A percentile compares a stretch with the other conserved stretches of the same genome.
phyloP scores from a whole-genome alignment of 805 yeast species.

The Candida peoriensis region DNA sequence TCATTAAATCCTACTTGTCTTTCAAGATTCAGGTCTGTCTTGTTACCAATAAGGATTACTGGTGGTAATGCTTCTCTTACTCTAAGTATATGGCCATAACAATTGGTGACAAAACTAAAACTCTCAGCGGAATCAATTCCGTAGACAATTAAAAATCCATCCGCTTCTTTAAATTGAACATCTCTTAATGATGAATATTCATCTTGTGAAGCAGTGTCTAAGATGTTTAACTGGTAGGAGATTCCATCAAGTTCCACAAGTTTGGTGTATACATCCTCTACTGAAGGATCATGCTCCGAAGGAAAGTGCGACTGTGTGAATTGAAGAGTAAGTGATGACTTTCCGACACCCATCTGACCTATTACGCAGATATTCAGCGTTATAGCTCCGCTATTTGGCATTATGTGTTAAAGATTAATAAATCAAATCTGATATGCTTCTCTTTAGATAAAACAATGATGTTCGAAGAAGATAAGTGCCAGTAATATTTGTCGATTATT shows the following conservation, averaged over 20 bases:
- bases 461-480: too few species aligned
- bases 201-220: constrained; percentile 80
- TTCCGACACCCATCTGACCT: constrained; percentile 69
- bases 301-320: constrained; percentile 59
- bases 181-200: constrained; percentile 70
- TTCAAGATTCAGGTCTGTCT: constrained; percentile 7
- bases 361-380: constrained; percentile 35
- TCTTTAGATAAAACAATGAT: too few species aligned
- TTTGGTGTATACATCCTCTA: constrained; percentile 61
- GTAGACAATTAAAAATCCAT: constrained; percentile 18
- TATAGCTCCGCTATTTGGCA: background rate
- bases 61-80: constrained; percentile 16
- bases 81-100: constrained; percentile 17
- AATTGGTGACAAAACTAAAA: constrained; percentile 8
- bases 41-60: constrained; percentile 15
- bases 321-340: constrained; percentile 60
- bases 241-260: constrained; percentile 50
- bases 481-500: too few species aligned
- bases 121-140: constrained; percentile 12
- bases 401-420: too few species aligned
- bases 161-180: constrained; percentile 22
- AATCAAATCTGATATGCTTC: too few species aligned
- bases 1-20: constrained; percentile 14
- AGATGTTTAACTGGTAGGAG: constrained; percentile 48
- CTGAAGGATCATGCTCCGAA: constrained; percentile 62